Evolutionary conservation across 495 filamentous ascomycete genomes (phyloP).

Genomic region (Aspergillus ellipticus): DNA sequence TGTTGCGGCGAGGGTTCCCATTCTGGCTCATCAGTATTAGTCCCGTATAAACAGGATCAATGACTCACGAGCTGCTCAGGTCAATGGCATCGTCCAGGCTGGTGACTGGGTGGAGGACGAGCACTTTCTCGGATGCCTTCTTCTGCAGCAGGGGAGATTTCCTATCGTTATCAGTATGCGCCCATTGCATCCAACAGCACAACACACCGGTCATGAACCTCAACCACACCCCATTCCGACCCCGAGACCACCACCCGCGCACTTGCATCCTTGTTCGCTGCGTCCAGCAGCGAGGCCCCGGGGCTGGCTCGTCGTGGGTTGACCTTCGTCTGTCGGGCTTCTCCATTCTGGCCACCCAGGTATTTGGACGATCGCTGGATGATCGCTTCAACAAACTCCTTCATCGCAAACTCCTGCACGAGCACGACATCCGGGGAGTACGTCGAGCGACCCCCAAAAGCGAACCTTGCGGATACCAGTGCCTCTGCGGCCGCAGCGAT

Average conservation of each 20-base stretch:
- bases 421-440: constrained; percentile 54
- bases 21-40: constrained; percentile 13
- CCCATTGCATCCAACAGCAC: background rate
- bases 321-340: constrained; percentile 12
- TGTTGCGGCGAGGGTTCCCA: constrained; percentile 35
- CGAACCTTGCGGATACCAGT: constrained; percentile 46
- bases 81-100: constrained; percentile 48
- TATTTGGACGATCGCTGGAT: constrained; percentile 33
- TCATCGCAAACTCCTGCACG: constrained; percentile 54
- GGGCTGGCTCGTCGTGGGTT: constrained; percentile 16
- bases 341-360: constrained; percentile 28
- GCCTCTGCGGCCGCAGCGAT: constrained; percentile 40
- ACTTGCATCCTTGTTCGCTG: constrained; percentile 20
- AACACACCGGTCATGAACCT: constrained; percentile 27
- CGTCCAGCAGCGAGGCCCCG: constrained; percentile 17
- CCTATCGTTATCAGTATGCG: constrained; percentile 4
- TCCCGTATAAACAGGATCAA: background rate
- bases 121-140: constrained; percentile 31
- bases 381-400: constrained; percentile 44
- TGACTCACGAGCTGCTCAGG: constrained; percentile 25
- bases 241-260: constrained; percentile 26
- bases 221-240: constrained; percentile 29
- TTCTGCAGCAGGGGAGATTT: constrained; percentile 22
- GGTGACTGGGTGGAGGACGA: constrained; percentile 34
- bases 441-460: constrained; percentile 45